Conservation (phyloP, 305 asterid genomes). For the Solanum chacoense region DNA sequence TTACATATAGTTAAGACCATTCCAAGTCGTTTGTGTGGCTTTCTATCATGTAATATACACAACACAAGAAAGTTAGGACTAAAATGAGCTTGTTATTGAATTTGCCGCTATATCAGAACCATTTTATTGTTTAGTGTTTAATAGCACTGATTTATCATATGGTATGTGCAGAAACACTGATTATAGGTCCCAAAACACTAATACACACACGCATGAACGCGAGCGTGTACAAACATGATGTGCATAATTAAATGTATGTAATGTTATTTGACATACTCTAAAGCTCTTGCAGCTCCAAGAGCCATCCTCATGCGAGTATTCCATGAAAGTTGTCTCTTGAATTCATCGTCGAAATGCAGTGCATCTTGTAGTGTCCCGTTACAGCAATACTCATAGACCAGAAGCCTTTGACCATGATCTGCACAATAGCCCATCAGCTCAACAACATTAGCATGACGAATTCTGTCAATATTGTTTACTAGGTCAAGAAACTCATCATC, state of each 20-base stretch:
- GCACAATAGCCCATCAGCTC: constrained; percentile 92
- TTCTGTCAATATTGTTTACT: constrained; percentile 60
- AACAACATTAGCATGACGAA: constrained; percentile 96
- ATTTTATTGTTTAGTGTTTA: background rate
- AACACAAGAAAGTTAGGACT: background rate
- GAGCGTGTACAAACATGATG: background rate
- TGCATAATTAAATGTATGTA: background rate
- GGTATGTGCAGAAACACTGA: background rate
- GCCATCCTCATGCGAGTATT: constrained; percentile 86
- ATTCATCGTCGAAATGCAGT: constrained; percentile 74
- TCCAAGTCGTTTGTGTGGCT: background rate
- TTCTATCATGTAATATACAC: background rate
- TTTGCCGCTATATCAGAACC: background rate
- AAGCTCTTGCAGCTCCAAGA: constrained; percentile 97
- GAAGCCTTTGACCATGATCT: constrained; percentile 84
- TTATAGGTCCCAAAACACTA: background rate
- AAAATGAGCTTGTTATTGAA: background rate
- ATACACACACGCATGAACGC: background rate
- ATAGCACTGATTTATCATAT: background rate
- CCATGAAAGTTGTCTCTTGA: constrained; percentile 73
- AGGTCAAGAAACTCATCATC: constrained; percentile 78
- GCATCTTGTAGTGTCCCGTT: constrained; percentile 86
- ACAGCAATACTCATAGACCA: constrained; percentile 69
- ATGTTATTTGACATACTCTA: constrained; percentile 51
- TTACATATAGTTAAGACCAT: background rate